Evolutionary conservation across 2,329 filamentous ascomycete species (phyloP).

Genomic region (Thielaviopsis musarum): DNA sequence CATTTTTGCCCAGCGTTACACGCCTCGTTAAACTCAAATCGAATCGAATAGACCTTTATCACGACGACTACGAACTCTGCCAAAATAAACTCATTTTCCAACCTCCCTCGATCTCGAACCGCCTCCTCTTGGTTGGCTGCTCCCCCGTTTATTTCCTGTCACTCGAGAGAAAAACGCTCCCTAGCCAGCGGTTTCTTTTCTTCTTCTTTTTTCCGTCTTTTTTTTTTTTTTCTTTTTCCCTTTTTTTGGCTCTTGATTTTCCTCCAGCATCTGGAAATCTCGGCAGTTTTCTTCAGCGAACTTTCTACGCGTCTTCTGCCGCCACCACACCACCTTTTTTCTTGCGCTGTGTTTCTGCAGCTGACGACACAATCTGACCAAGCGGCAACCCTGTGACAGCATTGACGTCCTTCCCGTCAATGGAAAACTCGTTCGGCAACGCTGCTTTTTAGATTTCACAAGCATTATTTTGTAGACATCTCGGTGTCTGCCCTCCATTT

Average conservation of each 20-base stretch:
- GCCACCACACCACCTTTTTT: neutral
- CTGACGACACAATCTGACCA: neutral
- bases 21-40: too few relatives aligned
- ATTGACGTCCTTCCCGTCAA: neutral
- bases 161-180: neutral
- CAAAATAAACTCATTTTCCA: neutral
- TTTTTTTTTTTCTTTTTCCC: too few relatives aligned
- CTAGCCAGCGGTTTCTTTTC: neutral
- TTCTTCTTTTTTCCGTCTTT: too few relatives aligned
- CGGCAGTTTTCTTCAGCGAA: neutral
- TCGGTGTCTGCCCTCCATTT: neutral
- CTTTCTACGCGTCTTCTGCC: neutral
- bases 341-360: neutral
- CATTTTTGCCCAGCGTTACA: neutral
- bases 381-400: neutral
- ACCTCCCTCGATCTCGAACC: neutral
- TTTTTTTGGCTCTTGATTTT: too few relatives aligned
- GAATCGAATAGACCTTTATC: neutral
- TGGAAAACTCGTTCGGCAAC: neutral
- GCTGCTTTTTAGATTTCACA: neutral
- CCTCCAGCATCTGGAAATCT: neutral
- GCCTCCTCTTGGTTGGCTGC: neutral
- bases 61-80: neutral
- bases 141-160: neutral
- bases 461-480: neutral